phyloP scores from a whole-genome alignment of 305 asterid species.

The Solanum hybrid region DNA sequence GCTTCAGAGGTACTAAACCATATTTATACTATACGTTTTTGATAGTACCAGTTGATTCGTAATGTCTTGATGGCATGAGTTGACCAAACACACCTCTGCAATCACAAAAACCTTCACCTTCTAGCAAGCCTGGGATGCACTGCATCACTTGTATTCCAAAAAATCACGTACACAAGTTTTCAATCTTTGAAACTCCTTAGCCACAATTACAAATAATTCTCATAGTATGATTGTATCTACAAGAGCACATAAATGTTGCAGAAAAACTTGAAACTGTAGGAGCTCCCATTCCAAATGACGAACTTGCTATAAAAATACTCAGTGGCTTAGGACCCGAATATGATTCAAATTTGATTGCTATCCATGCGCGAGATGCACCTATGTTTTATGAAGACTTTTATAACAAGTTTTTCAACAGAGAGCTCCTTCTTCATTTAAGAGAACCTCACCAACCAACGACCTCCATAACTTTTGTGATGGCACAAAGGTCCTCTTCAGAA shows the following conservation, averaged over 20 bases:
- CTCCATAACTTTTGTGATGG: neutral
- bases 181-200: neutral
- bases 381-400: neutral
- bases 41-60: neutral
- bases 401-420: neutral
- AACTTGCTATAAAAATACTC: neutral
- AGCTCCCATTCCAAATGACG: neutral
- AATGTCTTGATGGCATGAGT: neutral
- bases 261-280: neutral
- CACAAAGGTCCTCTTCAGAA: neutral
- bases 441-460: neutral
- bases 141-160: neutral
- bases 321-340: neutral
- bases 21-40: neutral
- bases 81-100: neutral
- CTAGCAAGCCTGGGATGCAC: neutral
- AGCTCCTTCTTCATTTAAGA: neutral
- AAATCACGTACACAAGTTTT: neutral
- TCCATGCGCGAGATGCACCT: neutral
- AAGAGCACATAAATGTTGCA: neutral
- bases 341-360: neutral
- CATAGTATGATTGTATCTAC: neutral
- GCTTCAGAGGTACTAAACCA: neutral
- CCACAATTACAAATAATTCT: neutral
- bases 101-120: neutral